Percentiles rank a stretch among this genome's conserved stretches.
These are phyloP conservation scores for Suhomyces yuchorum DNA, from an alignment of 1,139 yeast species.

Conservation along the genomic window DNA sequence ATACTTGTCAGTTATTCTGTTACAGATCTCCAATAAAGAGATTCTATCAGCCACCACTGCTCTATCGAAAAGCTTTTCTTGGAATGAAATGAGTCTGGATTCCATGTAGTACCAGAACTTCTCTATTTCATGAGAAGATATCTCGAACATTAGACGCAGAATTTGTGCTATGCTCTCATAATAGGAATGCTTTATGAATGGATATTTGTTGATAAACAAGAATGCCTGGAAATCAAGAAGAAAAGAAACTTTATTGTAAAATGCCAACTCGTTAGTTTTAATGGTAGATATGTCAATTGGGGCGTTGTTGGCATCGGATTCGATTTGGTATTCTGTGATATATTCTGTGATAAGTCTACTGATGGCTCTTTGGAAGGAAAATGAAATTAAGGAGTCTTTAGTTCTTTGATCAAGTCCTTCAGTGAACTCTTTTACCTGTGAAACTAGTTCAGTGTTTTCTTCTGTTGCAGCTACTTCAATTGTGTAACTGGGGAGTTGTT, in stretches of 20 bases:
- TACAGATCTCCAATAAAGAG: slow-evolving; percentile 42
- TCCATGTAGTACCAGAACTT: slow-evolving; percentile 44
- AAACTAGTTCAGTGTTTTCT: slow-evolving; percentile 9
- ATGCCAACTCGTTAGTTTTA: background rate
- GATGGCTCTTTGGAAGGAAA: slow-evolving; percentile 24
- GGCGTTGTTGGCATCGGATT: background rate
- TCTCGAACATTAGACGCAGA: slow-evolving; percentile 25
- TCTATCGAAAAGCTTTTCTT: slow-evolving; percentile 30
- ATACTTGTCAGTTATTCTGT: slow-evolving; percentile 39
- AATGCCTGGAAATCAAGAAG: slow-evolving; percentile 30
- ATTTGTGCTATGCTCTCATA: slow-evolving; percentile 27
- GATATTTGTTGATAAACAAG: slow-evolving; percentile 16
- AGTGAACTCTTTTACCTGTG: slow-evolving; percentile 23
- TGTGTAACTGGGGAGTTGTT: slow-evolving; percentile 12
- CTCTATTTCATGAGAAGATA: slow-evolving; percentile 26
- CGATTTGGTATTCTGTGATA: slow-evolving; percentile 4
- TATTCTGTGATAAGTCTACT: slow-evolving; percentile 10
- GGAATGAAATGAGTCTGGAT: slow-evolving; percentile 28
- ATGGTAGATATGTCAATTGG: background rate
- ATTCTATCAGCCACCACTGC: slow-evolving; percentile 39
- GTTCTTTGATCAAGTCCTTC: slow-evolving; percentile 20
- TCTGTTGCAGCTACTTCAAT: slow-evolving; percentile 4
- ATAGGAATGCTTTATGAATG: slow-evolving; percentile 25
- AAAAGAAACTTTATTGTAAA: slow-evolving; percentile 23
- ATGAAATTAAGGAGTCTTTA: slow-evolving; percentile 21